These are phyloP conservation scores for Fusarium paranaense DNA, from an alignment of 2,329 filamentous ascomycete genomes.

Conservation along the genomic window DNA sequence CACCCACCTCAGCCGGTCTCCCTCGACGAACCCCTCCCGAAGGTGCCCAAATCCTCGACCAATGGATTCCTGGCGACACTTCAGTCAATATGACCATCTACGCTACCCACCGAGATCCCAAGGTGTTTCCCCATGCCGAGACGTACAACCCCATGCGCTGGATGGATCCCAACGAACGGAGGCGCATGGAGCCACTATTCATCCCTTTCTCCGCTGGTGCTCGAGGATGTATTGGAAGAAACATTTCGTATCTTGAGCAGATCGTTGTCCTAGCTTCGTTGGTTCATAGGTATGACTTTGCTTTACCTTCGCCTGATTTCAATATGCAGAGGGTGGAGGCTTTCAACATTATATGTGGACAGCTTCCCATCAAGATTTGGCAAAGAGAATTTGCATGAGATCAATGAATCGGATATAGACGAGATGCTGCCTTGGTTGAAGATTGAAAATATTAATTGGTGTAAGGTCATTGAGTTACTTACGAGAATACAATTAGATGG, in stretches of 20 bases:
- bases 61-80: neutral
- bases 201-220: neutral
- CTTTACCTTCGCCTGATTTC: slow-evolving; percentile 10
- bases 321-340: slow-evolving; percentile 19
- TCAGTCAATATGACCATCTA: neutral
- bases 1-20: neutral
- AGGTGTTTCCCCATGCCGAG: neutral
- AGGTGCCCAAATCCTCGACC: neutral
- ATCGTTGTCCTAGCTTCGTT: slow-evolving; percentile 54
- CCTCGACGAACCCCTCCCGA: neutral
- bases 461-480: no score
- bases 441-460: no score
- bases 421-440: no score
- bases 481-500: no score
- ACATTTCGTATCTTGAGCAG: slow-evolving; percentile 41
- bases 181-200: neutral
- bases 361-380: slow-evolving; percentile 31
- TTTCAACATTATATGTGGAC: slow-evolving; percentile 18
- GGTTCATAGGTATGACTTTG: slow-evolving; percentile 56
- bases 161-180: neutral
- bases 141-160: neutral
- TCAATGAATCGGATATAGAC: no score
- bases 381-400: no score
- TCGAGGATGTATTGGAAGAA: neutral
- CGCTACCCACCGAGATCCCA: neutral